These are phyloP conservation scores for Nicotiana tabacum DNA, from an alignment of 257 asterid genomes.

Conservation along the genomic window DNA sequence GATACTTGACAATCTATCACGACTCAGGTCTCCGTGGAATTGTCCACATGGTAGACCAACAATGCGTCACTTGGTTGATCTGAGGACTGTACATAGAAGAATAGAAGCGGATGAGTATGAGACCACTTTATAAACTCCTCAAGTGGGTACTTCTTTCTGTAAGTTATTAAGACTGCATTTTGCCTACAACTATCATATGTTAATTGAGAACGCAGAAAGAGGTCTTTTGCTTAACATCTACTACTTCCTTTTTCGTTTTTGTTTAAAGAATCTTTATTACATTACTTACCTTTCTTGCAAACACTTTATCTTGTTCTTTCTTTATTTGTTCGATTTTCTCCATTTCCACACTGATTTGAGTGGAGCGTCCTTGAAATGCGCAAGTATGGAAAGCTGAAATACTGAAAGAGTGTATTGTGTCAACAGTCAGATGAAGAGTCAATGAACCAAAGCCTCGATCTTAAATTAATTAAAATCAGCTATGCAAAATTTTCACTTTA, in stretches of 20 bases:
- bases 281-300: background rate
- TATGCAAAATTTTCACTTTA: background rate
- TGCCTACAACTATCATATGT: too few species aligned
- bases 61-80: slow-evolving; percentile 93
- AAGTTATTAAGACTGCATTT: background rate
- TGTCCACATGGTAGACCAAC: slow-evolving; percentile 98
- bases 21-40: slow-evolving; percentile 94
- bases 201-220: too few species aligned
- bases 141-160: background rate
- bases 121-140: slow-evolving; percentile 7
- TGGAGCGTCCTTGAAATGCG: background rate
- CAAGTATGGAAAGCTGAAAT: background rate
- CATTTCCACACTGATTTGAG: background rate
- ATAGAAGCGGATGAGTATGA: slow-evolving; percentile 30
- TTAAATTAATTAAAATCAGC: background rate
- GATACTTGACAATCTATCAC: slow-evolving; percentile 73
- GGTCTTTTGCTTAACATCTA: background rate
- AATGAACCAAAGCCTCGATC: background rate
- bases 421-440: background rate
- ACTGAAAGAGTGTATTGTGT: too few species aligned
- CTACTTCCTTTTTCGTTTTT: background rate
- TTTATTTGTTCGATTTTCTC: background rate
- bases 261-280: background rate
- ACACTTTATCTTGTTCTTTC: background rate
- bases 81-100: slow-evolving; percentile 39